Conservation (phyloP, 164 flowering plant genomes). For the Tetracentron sinense region DNA sequence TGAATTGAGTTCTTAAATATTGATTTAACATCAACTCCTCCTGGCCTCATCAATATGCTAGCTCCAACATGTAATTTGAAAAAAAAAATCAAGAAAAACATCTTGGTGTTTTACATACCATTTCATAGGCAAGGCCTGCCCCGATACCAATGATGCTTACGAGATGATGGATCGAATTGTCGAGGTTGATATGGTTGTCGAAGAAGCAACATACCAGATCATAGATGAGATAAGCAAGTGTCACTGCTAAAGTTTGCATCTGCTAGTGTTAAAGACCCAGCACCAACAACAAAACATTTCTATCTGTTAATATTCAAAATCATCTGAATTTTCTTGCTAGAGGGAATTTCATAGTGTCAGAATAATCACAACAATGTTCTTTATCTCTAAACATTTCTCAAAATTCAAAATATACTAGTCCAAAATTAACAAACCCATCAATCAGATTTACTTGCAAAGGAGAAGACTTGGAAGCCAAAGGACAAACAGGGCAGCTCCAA, state of each 20-base stretch:
- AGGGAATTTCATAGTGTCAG: too few species aligned
- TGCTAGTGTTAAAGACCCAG: slow-evolving; percentile 22
- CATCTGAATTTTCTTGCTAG: not conserved
- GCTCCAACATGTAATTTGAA: not conserved
- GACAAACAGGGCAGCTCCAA: slow-evolving; percentile 78
- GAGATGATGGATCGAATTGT: slow-evolving; percentile 71
- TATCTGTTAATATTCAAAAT: not conserved
- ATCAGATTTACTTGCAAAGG: slow-evolving; percentile 75
- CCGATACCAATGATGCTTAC: slow-evolving; percentile 74
- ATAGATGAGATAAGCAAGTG: slow-evolving; percentile 61
- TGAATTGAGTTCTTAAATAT: too few species aligned
- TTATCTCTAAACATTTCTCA: too few species aligned
- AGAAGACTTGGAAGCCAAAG: slow-evolving; percentile 61
- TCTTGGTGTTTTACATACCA: slow-evolving; percentile 27
- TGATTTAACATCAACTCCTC: too few species aligned
- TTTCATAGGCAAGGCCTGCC: slow-evolving; percentile 62
- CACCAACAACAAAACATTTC: not conserved
- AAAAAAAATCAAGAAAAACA: not conserved
- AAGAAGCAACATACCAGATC: slow-evolving; percentile 72
- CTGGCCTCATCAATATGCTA: too few species aligned
- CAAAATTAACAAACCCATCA: too few species aligned
- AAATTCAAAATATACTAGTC: too few species aligned
- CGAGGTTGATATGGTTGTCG: slow-evolving; percentile 41
- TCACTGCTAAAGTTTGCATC: slow-evolving; percentile 66
- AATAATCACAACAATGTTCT: too few species aligned